Base-by-base conservation (phyloP, 441 rosid species). In the Corymbia citriodora region DNA sequence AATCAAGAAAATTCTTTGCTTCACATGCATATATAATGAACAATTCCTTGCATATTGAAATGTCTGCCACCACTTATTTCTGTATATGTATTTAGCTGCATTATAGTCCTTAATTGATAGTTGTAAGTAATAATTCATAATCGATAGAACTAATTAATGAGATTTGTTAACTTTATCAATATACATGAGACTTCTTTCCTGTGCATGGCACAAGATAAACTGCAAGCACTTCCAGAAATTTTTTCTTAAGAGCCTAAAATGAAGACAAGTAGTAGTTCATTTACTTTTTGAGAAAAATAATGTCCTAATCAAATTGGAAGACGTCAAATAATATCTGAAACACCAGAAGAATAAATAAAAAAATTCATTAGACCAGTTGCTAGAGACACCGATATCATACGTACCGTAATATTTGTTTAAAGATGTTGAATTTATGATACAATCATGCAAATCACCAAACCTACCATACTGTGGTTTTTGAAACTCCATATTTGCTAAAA, bases 331-430 rank as follows among this genome's bases (percentile, higher is more conserved):
- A 2, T 21, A 40, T 40, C 23, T 5, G 0, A 40, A 74, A 6
- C 83, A 40, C 9, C 12, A 72, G 48, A 74, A 74, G 1, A 74
- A 21, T 21, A 13, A 21, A 45, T 40, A 10, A 40, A 74, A 36
- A 19, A 0, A 19, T 72, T 74, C 29, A 74, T 40, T 74, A 19
- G 36, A 40, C 50, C 10, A 11, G 50, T 74, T 74, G 52, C 15
- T 21, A 21, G 29, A 21, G 83, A 40, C 52, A 21, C 50, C 1
- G 1, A 74, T 40, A 74, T 40, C 5, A 5, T 19, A 21, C 5
- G 9, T 19, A 21, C 16, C 0, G 2, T 21, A 21, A 19, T 74
- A 19, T 74, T 40, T 40, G 9, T 19, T 72, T 40, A 19, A 18
- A 33, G 4, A 11, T 74, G 50, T 21, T 74, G 50, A 74, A 45